Base-by-base conservation (phyloP, 202 grass and related monocot genomes). In the Schoenoplectus tabernaemontani region DNA sequence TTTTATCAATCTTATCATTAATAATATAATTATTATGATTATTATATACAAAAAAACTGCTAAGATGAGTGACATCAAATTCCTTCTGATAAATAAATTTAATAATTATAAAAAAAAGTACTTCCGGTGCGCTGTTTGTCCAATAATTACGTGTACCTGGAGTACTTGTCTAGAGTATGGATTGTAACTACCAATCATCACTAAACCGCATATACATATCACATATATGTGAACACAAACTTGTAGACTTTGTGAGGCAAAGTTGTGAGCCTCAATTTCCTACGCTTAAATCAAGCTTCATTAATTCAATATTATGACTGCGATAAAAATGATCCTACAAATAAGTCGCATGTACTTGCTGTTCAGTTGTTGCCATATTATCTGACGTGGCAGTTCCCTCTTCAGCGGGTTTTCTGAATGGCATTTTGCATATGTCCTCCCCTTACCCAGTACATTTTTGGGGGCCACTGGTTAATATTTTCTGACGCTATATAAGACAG, bases 281-380 rank as follows among this genome's bases (percentile, higher is more conserved):
- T 69, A 23, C 38, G 9, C 10, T 44, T 44, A 24, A 44, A n/a
- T 13, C 15, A 50, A 50, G 28, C 28, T 53, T 53, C 50, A 53
- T 16, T 53, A 53, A 53, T 10, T 26, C 24, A 70, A 44, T 36
- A 76, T 76, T 76, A 75, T 75, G 8, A 76, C 24, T 32, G 22
- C 17, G 26, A 77, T 28, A 19, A 33, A 57, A 37, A 77, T 57
- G 51, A 57, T 39, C 48, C 43, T 15, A 53, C 26, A 75, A 77
- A 77, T 58, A 57, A 57, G 13, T 77, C 37, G 22, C n/a, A 37
- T 58, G 73, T 58, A 58, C 50, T 77, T 77, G 73, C 57, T 77
- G 30, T 51, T 42, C 16, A 17, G 4, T 57, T 37, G 19, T 44
- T 72, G 38, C 53, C 16, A 11, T 23, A 58, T 56, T 77, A 10